These are phyloP conservation scores for Mimosa bimucronata DNA, from an alignment of 306 rosid species.

Conservation along the genomic window DNA sequence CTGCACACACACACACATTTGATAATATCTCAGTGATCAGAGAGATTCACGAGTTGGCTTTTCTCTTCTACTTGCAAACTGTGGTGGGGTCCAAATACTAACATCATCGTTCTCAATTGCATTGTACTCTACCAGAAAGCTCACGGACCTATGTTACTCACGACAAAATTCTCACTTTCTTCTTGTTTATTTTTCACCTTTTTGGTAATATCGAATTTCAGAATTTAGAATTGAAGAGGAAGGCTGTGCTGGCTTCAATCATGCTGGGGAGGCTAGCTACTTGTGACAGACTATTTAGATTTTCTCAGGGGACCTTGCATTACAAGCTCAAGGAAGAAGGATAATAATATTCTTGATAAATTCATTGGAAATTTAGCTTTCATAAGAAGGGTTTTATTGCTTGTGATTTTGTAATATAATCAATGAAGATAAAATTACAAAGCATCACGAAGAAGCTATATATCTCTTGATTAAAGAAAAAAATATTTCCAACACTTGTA, in stretches of 20 bases:
- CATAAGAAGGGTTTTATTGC: background rate
- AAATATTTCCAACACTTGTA: too few relatives aligned
- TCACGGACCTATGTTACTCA: constrained; percentile 47
- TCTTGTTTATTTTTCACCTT: too few relatives aligned
- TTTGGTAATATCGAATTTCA: too few relatives aligned
- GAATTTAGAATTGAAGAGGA: too few relatives aligned
- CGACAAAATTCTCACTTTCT: background rate
- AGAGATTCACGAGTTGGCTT: constrained; percentile 16
- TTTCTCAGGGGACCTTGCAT: too few relatives aligned
- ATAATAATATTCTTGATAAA: too few relatives aligned
- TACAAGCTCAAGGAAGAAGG: background rate
- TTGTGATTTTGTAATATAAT: background rate
- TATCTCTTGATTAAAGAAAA: background rate
- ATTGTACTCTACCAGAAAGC: constrained; percentile 22
- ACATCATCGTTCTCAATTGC: constrained; percentile 1
- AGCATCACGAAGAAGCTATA: background rate
- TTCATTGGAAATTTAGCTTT: background rate
- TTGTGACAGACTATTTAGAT: background rate
- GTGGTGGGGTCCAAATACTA: constrained; percentile 22
- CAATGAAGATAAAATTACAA: background rate
- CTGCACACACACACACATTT: constrained; percentile 15
- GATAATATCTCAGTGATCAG: background rate
- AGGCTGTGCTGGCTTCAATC: too few relatives aligned
- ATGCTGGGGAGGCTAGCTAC: background rate
- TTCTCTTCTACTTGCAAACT: constrained; percentile 13